Conservation (phyloP, 108 stramenopile species). For the Cylindrotheca closterium region DNA sequence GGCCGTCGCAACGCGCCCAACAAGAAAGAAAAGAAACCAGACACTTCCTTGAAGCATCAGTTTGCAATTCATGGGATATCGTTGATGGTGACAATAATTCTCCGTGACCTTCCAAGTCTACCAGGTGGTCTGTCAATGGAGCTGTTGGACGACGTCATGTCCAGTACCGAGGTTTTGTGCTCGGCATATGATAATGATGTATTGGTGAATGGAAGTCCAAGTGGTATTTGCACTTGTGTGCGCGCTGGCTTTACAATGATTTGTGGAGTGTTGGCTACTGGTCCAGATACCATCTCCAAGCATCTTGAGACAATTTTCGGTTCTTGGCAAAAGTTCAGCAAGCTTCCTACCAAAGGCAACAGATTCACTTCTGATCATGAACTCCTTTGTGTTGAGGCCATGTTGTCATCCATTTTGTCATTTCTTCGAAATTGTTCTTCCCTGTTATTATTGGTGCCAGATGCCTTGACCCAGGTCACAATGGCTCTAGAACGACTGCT, state of each 20-base stretch:
- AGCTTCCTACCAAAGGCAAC: slow-evolving; percentile 38
- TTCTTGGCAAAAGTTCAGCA: slow-evolving; percentile 61
- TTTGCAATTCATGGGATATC: slow-evolving; percentile 75
- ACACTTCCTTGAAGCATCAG: slow-evolving; percentile 45
- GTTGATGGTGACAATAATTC: slow-evolving; percentile 61
- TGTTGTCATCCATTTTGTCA: slow-evolving; percentile 64
- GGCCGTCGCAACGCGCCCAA: slow-evolving; percentile 19
- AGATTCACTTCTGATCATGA: slow-evolving; percentile 59
- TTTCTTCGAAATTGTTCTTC: slow-evolving; percentile 78
- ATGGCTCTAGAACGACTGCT: slow-evolving; percentile 72
- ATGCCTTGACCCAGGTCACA: slow-evolving; percentile 69
- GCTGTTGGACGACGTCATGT: slow-evolving; percentile 47
- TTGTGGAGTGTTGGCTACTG: slow-evolving; percentile 67
- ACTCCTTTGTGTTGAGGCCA: slow-evolving; percentile 68
- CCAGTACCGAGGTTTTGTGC: slow-evolving; percentile 63
- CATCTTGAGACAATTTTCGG: slow-evolving; percentile 59
- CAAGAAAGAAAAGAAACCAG: slow-evolving; percentile 24
- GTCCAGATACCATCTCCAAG: slow-evolving; percentile 49
- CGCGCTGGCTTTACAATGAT: slow-evolving; percentile 75
- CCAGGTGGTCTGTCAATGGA: slow-evolving; percentile 67
- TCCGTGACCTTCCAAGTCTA: slow-evolving; percentile 65
- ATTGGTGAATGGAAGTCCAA: slow-evolving; percentile 52
- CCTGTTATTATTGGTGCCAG: slow-evolving; percentile 75
- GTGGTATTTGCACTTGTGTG: slow-evolving; percentile 70
- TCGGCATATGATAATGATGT: slow-evolving; percentile 56